Evolutionary conservation across 2,329 filamentous ascomycete genomes (phyloP).

Genomic region (Aspergillus pseudonomiae): DNA sequence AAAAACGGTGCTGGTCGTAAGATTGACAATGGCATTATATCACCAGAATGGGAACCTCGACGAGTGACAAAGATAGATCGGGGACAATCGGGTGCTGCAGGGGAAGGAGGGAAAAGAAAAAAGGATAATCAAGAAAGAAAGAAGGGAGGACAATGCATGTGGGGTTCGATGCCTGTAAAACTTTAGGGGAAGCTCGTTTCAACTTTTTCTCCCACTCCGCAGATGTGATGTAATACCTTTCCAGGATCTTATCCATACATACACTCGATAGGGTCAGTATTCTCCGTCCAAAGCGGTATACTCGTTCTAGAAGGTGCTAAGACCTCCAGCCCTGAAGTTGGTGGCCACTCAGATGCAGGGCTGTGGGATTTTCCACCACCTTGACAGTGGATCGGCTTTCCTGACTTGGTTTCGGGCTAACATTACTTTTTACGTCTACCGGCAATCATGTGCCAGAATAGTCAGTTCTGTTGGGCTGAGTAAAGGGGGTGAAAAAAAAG

Average conservation of each 20-base stretch:
- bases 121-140: not conserved
- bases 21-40: not conserved
- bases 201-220: not conserved
- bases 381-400: slow-evolving; percentile 4
- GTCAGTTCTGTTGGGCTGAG: not conserved
- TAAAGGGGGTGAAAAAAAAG: not conserved
- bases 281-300: not conserved
- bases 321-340: not conserved
- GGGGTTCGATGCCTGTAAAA: not conserved
- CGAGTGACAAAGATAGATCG: not conserved
- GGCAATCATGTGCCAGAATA: slow-evolving; percentile 2
- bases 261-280: not conserved
- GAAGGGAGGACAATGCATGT: not conserved
- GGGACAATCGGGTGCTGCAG: not conserved
- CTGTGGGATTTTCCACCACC: not conserved
- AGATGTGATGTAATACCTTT: not conserved
- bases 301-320: not conserved
- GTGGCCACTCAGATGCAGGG: not conserved
- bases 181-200: not conserved
- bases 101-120: not conserved
- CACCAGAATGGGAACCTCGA: not conserved
- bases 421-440: not conserved
- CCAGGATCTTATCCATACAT: not conserved
- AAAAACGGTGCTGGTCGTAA: not conserved
- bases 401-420: not conserved